phyloP scores from a whole-genome alignment of 257 asterid genomes.

The Solanum sejunctum region DNA sequence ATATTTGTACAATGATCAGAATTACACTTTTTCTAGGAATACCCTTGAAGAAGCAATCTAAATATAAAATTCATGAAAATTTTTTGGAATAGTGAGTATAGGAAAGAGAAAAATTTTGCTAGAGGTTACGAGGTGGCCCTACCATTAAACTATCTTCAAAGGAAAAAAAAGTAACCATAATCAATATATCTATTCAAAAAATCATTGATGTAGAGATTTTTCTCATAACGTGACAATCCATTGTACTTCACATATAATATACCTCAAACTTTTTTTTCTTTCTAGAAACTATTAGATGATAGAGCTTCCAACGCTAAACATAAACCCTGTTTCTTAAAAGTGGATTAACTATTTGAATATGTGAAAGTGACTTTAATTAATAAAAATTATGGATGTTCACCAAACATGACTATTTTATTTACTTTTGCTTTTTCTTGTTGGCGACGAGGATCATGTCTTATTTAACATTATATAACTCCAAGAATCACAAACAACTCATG shows the following conservation, averaged over 20 bases:
- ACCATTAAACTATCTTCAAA: not conserved
- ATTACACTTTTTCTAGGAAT: not conserved
- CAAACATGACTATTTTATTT: not conserved
- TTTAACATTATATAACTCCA: not conserved
- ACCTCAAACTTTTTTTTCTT: not conserved
- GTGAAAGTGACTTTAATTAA: not conserved
- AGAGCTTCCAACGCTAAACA: not conserved
- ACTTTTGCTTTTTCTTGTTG: not conserved
- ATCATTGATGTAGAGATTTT: not conserved
- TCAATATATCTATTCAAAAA: not conserved
- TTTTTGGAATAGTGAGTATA: not conserved
- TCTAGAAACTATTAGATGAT: not conserved
- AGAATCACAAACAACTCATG: not conserved
- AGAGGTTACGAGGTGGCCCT: not conserved
- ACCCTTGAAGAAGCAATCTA: slow-evolving; percentile 7
- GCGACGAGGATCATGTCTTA: not conserved
- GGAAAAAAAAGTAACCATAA: not conserved
- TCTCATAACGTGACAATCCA: not conserved
- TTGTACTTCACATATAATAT: not conserved
- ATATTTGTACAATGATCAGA: not conserved
- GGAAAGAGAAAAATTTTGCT: not conserved
- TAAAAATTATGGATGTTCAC: not conserved
- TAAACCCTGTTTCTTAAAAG: not conserved
- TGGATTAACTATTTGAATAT: not conserved
- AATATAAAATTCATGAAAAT: not conserved